Evolutionary conservation across 106 monocot species (phyloP).

Genomic region (Ottelia alismoides): DNA sequence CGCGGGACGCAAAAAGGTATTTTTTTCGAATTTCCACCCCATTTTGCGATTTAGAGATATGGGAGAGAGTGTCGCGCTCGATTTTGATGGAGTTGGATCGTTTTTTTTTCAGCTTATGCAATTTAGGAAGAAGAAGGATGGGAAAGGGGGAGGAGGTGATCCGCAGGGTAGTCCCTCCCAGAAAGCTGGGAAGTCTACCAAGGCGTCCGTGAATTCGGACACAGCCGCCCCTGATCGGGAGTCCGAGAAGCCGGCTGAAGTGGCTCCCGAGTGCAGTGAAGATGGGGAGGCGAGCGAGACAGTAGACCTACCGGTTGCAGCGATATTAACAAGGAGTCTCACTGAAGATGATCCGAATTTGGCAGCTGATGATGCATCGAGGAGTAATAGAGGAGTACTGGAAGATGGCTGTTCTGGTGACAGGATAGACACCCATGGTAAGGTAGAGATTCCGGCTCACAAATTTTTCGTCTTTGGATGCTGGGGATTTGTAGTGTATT

Average conservation of each 20-base stretch:
- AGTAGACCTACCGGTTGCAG: not conserved
- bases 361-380: not conserved
- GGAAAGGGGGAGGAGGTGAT: slow-evolving; percentile 27
- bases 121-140: slow-evolving; percentile 89
- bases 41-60: not conserved
- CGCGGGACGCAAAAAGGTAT: slow-evolving; percentile 83
- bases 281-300: not conserved
- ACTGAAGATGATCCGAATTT: slow-evolving; percentile 1
- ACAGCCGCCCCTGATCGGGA: not conserved
- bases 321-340: not conserved
- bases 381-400: not conserved
- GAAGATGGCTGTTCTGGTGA: not conserved
- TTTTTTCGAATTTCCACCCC: not conserved
- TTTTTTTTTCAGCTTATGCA: slow-evolving; percentile 58
- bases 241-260: not conserved
- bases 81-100: not conserved
- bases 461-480: not conserved
- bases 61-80: not conserved
- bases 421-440: not conserved
- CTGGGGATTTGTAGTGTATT: not conserved
- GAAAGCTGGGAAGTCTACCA: slow-evolving; percentile 8
- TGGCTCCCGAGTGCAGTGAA: not conserved
- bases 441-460: slow-evolving; percentile 12
- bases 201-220: slow-evolving; percentile 5
- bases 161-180: slow-evolving; percentile 26